Base-by-base conservation (phyloP, 345 rosid species). In the Lenwebbia sp. region DNA sequence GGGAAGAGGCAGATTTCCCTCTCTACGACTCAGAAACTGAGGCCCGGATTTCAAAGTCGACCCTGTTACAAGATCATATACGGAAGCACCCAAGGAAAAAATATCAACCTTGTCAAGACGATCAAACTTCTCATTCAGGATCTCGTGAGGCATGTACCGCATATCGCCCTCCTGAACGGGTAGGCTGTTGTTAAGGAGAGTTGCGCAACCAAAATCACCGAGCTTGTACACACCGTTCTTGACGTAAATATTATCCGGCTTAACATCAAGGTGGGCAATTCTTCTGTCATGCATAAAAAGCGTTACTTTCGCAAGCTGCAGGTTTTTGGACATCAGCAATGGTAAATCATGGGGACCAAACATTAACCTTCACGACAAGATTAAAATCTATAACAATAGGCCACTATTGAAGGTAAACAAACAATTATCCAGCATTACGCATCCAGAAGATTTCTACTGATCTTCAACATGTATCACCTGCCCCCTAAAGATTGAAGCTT, bases 101-200 rank as follows among this genome's bases (percentile, higher is more conserved):
- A 98, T 92, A 85, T 98, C 99, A 17, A 94, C 99, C 92, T 96
- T 98, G 89, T 95, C 96, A 10, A 98, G 94, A 89, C 94, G 94
- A 85, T 94, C 91, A 84, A 93, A 95, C 83, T 93, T 87, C 88
- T 96, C 96, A 54, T 94, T 95, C 84, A 96, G 90, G 89, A 98
- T 95, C 88, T 98, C 99, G 62, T 93, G 98, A 62, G 99, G 99
- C 99, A 98, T 98, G 90, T 98, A 98, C 40, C 96, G 94, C 78
- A 96, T 99, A 91, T 98, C 99, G 17, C 99, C 99, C 88, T 98
- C 99, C 86, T 98, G 98, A 86, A 98, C 85, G 75, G 98, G 96
- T 75, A 98, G 92, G 90, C 95, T 96, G 90, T 90, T 92, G 85
- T 96, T 91, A 28, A 96, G 93, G 55, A 92, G 94, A 8, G 98